Conservation (phyloP, 2,329 filamentous ascomycete genomes). For the Juglanconis juglandina region DNA sequence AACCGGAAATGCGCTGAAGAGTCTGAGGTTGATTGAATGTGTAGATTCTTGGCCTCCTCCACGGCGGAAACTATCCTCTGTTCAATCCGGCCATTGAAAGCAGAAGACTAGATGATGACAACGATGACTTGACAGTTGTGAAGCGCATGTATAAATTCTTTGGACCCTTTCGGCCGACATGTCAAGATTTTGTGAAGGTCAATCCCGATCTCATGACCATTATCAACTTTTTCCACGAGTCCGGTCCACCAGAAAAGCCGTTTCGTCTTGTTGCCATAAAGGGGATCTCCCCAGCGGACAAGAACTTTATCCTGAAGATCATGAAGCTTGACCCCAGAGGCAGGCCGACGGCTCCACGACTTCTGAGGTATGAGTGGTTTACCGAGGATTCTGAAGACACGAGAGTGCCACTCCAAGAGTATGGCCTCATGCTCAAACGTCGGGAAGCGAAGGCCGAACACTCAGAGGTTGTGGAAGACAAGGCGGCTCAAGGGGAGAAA, state of each 20-base stretch:
- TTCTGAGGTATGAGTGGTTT: conserved; percentile 26
- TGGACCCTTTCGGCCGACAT: background rate
- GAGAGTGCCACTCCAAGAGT: background rate
- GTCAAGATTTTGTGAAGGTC: background rate
- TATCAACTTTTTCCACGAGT: background rate
- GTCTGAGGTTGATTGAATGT: too few species aligned
- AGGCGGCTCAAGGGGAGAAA: too few species aligned
- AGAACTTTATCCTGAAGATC: conserved; percentile 23
- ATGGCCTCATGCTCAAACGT: too few species aligned
- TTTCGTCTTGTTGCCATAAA: conserved; percentile 19
- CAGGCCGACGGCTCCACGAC: conserved; percentile 24
- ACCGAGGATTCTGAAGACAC: conserved; percentile 15
- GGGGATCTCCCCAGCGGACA: conserved; percentile 24
- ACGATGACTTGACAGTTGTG: conserved; percentile 24
- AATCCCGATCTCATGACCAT: background rate
- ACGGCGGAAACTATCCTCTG: conserved; percentile 24
- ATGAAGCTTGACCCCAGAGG: conserved; percentile 28
- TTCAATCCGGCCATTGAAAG: conserved; percentile 23
- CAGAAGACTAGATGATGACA: conserved; percentile 19
- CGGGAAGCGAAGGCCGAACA: too few species aligned
- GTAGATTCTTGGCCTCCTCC: conserved; percentile 24
- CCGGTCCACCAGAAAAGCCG: conserved; percentile 11
- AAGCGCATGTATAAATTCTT: conserved; percentile 24
- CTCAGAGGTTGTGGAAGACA: too few species aligned
- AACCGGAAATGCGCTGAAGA: too few species aligned